These are phyloP conservation scores for Purpureocillium takamizusanense DNA, from an alignment of 2,329 filamentous ascomycete species.

Conservation along the genomic window DNA sequence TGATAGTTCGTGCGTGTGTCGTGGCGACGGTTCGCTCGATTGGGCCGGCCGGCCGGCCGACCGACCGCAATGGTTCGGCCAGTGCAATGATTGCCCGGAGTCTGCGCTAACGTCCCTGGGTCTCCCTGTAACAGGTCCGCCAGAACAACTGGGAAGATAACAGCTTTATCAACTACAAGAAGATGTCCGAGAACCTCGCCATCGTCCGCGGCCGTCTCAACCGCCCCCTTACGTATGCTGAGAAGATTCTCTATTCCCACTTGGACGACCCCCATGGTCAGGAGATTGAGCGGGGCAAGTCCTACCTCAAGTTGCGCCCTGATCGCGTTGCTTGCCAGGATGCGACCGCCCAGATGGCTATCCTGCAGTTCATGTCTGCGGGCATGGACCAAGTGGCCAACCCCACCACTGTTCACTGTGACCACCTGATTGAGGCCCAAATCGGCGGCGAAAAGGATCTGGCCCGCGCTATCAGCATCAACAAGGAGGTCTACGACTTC, in stretches of 20 bases:
- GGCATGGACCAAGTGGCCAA: conserved; percentile 94
- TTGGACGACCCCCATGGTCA: conserved; percentile 93
- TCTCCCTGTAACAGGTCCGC: conserved; percentile 47
- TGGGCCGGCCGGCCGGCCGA: not conserved
- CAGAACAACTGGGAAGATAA: conserved; percentile 95
- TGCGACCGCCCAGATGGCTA: conserved; percentile 98
- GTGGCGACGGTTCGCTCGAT: not conserved
- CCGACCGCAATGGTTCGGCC: not conserved
- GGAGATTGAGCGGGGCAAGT: conserved; percentile 90
- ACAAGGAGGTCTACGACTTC: conserved; percentile 99
- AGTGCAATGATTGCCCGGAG: not conserved
- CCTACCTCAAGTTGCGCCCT: conserved; percentile 92
- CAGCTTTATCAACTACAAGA: conserved; percentile 99
- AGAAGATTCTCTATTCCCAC: conserved; percentile 99
- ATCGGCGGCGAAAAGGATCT: conserved; percentile 90
- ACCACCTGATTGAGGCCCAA: conserved; percentile 98
- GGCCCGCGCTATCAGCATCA: conserved; percentile 80
- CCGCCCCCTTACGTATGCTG: conserved; percentile 85
- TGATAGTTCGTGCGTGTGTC: not conserved
- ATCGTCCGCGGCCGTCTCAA: conserved; percentile 86
- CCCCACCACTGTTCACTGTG: conserved; percentile 93
- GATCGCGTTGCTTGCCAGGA: conserved; percentile 99
- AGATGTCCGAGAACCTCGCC: conserved; percentile 95
- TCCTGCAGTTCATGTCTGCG: conserved; percentile 98
- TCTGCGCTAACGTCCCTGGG: not conserved